Base-by-base conservation (phyloP, 2,329 filamentous ascomycete species). In the Rhynchosporium graminicola region DNA sequence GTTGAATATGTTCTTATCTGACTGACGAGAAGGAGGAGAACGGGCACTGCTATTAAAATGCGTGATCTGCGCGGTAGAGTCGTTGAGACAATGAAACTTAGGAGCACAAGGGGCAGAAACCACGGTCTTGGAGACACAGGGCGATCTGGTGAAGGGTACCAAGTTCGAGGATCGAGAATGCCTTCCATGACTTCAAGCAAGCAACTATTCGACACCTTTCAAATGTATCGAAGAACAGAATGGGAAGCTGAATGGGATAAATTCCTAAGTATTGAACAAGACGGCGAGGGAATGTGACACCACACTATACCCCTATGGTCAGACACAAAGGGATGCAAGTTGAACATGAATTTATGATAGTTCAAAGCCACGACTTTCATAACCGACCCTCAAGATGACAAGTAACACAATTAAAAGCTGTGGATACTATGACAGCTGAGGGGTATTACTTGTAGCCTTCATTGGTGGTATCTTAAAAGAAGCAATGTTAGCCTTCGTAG, bases 141-240 rank as follows among this genome's bases (percentile, higher is more conserved):
- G 20, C 59, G 59, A 47, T 43, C 40, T 31, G 50, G 26, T 20
- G 59, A 48, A n/a, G 59, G 59, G 20, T 60, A 60, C 56, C 56
- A 58, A 48, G 36, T 12, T 36, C 15, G 48, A 1, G 43, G 15
- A 7, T 42, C n/a, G 20, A 42, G 20, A 2, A 58, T 10, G 7
- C 4, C 33, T 2, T 46, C 29, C 38, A 57, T 40, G 36, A 55
- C 5, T 26, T 26, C 5, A n/a, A 3, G 20, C 2, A 20, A 20
- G 20, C 20, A 20, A 20, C 20, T 20, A 20, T 20, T 20, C 20
- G 20, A 20, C 1, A 20, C 20, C 20, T 20, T 20, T 20, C 20
- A 20, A 20, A 20, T 20, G 20, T 20, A 20, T 20, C 20, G 9
- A 46, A 6, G n/a, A 46, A 20, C 33, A 36, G 33, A 36, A 36